Conservation (phyloP, 805 yeast species). For the Nakazawaea populi region DNA sequence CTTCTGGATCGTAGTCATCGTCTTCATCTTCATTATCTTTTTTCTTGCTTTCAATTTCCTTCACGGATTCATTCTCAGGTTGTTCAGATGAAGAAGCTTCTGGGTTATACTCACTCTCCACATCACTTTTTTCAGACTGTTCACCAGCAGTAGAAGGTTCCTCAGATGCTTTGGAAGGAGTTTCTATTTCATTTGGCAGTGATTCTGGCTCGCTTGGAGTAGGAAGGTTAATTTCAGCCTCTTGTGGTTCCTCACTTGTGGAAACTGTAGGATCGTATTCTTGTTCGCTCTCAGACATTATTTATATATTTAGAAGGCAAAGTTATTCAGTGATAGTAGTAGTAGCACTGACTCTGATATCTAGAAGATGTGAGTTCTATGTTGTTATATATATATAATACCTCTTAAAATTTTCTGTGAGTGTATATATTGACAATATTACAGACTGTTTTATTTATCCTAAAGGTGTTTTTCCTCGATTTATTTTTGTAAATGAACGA, state of each 20-base stretch:
- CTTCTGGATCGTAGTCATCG: constrained; percentile 18
- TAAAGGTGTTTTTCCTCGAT: not conserved
- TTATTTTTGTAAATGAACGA: no score
- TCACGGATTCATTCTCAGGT: not conserved
- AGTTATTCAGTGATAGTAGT: no score
- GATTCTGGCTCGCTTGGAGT: not conserved
- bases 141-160: not conserved
- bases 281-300: constrained; percentile 11
- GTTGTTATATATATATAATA: not conserved
- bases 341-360: no score
- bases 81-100: constrained; percentile 5
- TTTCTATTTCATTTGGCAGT: not conserved
- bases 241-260: not conserved
- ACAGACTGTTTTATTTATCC: no score
- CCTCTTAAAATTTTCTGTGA: not conserved
- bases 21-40: constrained; percentile 16
- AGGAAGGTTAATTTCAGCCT: not conserved
- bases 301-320: not conserved
- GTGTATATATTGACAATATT: no score
- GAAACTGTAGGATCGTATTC: constrained; percentile 9
- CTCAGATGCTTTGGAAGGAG: not conserved
- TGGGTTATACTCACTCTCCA: constrained; percentile 9
- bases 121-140: not conserved
- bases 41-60: not conserved
- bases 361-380: not conserved